Evolutionary conservation across 1,284 basidiomycete species (phyloP).

Genomic region (Mycosarcoma mackinlayi): DNA sequence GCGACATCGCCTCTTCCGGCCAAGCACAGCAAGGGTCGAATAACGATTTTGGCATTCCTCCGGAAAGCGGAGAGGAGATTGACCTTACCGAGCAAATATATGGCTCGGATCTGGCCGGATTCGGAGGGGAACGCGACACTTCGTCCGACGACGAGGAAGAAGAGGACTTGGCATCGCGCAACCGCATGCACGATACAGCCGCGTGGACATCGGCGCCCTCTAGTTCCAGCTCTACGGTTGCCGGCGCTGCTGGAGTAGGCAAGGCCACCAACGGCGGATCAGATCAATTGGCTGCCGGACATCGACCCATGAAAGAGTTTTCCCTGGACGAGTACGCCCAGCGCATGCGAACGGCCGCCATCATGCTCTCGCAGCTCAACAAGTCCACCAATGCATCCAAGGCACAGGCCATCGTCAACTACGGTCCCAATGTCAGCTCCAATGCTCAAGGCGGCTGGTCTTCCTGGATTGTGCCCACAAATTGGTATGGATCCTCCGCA

Average conservation of each 20-base stretch:
- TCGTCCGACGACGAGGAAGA: conserved; percentile 41
- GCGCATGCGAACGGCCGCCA: conserved; percentile 95
- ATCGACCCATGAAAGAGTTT: conserved; percentile 51
- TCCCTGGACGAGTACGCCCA: conserved; percentile 93
- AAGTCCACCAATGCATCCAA: conserved; percentile 54
- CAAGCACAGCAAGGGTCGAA: not conserved
- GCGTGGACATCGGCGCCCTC: conserved; percentile 52
- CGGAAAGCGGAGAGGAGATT: conserved; percentile 53
- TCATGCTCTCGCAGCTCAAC: conserved; percentile 97
- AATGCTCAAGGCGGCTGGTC: conserved; percentile 62
- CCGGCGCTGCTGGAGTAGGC: not conserved
- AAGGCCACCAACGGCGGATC: conserved; percentile 3
- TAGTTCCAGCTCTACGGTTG: not conserved
- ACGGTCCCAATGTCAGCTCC: conserved; percentile 43
- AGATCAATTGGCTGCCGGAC: conserved; percentile 22
- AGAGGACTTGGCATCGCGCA: conserved; percentile 57
- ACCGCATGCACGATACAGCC: conserved; percentile 59
- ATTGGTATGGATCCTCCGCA: conserved; percentile 45
- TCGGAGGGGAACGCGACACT: conserved; percentile 54
- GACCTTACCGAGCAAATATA: conserved; percentile 67
- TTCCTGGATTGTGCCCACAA: conserved; percentile 63
- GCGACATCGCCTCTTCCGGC: not conserved
- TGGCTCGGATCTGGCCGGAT: conserved; percentile 61
- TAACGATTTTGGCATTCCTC: conserved; percentile 1
- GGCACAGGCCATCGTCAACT: conserved; percentile 57